Evolutionary conservation across 1,284 basidiomycete genomes (phyloP).

Genomic region (Cystobasidium slooffiae): DNA sequence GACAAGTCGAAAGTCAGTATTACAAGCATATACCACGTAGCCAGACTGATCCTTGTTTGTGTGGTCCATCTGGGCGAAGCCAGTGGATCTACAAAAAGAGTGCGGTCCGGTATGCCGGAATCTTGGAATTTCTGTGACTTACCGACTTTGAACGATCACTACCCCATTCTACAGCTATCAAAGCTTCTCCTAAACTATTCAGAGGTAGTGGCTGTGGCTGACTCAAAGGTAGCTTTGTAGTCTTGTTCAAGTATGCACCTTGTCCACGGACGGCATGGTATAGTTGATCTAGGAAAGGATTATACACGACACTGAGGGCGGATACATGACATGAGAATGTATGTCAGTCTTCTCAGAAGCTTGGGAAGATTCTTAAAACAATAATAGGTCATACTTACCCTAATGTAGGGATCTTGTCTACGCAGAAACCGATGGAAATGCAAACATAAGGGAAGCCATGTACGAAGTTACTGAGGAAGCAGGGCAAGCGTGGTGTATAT

Average conservation of each 20-base stretch:
- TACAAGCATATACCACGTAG: no score
- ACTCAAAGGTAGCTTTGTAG: constrained; percentile 65
- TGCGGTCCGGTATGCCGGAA: no score
- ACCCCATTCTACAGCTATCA: constrained; percentile 90
- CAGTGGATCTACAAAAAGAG: no score
- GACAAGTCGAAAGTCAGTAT: no score
- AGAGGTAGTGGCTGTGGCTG: constrained; percentile 71
- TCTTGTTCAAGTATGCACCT: constrained; percentile 74
- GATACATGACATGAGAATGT: neutral
- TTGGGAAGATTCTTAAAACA: neutral
- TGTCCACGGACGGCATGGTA: constrained; percentile 79
- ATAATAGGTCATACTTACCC: constrained; percentile 57
- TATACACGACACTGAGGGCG: constrained; percentile 73
- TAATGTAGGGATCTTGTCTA: constrained; percentile 75
- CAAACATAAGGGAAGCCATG: constrained; percentile 87
- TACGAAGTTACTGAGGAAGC: constrained; percentile 83
- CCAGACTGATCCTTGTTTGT: no score
- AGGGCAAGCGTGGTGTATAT: no score
- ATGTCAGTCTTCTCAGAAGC: neutral
- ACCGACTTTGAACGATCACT: constrained; percentile 70
- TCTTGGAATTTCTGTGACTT: no score
- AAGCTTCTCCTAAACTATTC: constrained; percentile 74
- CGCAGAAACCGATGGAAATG: constrained; percentile 88
- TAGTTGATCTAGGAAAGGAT: constrained; percentile 86
- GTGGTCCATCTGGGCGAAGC: no score